A percentile compares a stretch with the other conserved stretches of the same genome.
Conservation (phyloP, 148 eudicot genomes). For the Salicornia ramosissima region DNA sequence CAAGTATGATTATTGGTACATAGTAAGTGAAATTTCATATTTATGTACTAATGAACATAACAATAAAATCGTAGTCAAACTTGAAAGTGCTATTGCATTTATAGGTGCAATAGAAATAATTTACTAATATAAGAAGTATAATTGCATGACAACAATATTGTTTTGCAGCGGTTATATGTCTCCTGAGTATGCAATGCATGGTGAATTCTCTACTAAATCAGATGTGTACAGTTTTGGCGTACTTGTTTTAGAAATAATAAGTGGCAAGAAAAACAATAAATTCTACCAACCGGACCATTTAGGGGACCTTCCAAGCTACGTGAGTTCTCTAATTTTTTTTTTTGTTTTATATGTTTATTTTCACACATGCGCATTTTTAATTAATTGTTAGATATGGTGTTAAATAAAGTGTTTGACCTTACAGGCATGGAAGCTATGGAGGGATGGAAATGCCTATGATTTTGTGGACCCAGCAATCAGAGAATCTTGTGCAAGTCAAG, state of each 20-base stretch:
- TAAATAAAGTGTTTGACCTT: neutral
- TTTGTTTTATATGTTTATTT: no score
- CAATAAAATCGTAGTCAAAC: no score
- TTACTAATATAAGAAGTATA: no score
- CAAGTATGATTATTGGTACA: no score
- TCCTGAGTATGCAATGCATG: constrained; percentile 38
- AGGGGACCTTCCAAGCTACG: constrained; percentile 39
- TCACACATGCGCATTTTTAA: neutral
- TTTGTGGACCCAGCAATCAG: constrained; percentile 28
- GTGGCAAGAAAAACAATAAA: constrained; percentile 27
- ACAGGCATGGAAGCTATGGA: constrained; percentile 40
- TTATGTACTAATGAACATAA: no score
- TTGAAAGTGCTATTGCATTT: no score
- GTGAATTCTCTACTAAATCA: no score
- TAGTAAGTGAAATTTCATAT: no score
- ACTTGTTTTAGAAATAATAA: constrained; percentile 30
- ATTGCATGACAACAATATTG: no score
- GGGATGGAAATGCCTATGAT: constrained; percentile 22
- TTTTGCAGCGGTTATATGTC: no score
- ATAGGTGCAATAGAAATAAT: no score
- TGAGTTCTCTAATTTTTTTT: constrained; percentile 16
- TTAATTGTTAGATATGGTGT: neutral
- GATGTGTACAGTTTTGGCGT: constrained; percentile 38
- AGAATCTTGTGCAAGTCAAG: constrained; percentile 21
- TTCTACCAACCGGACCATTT: constrained; percentile 26